A percentile compares a stretch with the other conserved stretches of the same genome.
phyloP scores from a whole-genome alignment of 2,329 filamentous ascomycete genomes.

The Talaromyces sp. region DNA sequence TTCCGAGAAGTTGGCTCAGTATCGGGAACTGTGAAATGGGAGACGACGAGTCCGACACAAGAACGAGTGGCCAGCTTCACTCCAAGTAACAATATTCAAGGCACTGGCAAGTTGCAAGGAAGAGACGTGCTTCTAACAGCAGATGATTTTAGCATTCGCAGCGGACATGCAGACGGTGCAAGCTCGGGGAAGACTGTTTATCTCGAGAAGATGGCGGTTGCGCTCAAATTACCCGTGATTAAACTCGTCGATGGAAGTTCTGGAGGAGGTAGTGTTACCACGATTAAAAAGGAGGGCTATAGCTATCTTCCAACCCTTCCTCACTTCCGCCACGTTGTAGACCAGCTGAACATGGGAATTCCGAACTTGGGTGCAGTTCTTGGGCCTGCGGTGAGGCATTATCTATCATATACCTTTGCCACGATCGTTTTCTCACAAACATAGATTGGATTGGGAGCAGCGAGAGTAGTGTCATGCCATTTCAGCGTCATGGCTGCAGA shows the following conservation, averaged over 20 bases:
- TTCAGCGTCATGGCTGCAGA: conserved; percentile 62
- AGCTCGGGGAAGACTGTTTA: conserved; percentile 55
- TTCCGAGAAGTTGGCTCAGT: conserved; percentile 58
- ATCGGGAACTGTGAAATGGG: conserved; percentile 55
- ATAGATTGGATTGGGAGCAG: conserved; percentile 56
- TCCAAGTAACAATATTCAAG: conserved; percentile 60
- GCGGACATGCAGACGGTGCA: conserved; percentile 59
- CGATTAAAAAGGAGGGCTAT: conserved; percentile 50
- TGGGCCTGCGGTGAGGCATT: conserved; percentile 47
- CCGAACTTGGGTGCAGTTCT: conserved; percentile 59
- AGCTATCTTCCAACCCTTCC: conserved; percentile 56
- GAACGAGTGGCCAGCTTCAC: conserved; percentile 45
- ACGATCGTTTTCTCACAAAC: neutral
- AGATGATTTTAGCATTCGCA: conserved; percentile 58
- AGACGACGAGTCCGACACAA: conserved; percentile 30
- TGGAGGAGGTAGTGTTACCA: conserved; percentile 58
- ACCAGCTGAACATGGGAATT: conserved; percentile 58
- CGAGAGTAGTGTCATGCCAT: conserved; percentile 56
- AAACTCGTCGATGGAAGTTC: conserved; percentile 61
- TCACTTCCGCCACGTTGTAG: conserved; percentile 47
- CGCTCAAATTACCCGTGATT: conserved; percentile 53
- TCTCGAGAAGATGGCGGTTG: conserved; percentile 56
- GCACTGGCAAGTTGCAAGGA: conserved; percentile 48
- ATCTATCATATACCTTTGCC: neutral
- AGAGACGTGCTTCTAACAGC: conserved; percentile 56